These are phyloP conservation scores for Cucumis melo DNA, from an alignment of 306 rosid genomes.

Conservation along the genomic window DNA sequence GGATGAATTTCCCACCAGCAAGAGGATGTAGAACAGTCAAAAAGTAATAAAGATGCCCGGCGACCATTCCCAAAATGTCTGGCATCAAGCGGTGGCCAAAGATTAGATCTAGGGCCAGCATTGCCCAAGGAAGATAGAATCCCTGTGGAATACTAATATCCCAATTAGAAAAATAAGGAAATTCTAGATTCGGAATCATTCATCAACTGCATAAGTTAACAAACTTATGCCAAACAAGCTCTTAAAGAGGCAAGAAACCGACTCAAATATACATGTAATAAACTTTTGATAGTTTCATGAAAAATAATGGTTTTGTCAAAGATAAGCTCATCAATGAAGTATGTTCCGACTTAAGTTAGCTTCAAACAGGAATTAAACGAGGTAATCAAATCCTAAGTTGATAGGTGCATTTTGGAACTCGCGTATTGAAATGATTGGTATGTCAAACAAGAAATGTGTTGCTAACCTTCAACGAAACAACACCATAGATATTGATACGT, in stretches of 20 bases:
- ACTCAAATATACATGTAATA: neutral
- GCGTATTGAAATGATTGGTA: no score
- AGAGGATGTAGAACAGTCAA: slow-evolving; percentile 67
- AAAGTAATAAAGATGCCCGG: slow-evolving; percentile 68
- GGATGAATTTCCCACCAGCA: slow-evolving; percentile 36
- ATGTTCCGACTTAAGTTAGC: neutral
- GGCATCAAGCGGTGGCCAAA: slow-evolving; percentile 35
- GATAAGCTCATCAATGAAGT: neutral
- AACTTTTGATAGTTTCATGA: neutral
- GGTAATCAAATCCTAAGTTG: neutral
- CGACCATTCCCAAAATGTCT: slow-evolving; percentile 40
- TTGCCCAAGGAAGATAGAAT: slow-evolving; percentile 62
- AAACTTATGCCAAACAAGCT: no score
- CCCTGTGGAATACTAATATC: slow-evolving; percentile 22
- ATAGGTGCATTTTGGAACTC: no score
- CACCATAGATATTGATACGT: slow-evolving; percentile 38
- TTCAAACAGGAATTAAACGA: neutral
- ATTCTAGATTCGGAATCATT: neutral
- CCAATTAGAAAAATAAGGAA: neutral
- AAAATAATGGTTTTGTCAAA: neutral
- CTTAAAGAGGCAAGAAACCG: neutral
- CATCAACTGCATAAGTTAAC: neutral
- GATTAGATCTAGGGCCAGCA: slow-evolving; percentile 37
- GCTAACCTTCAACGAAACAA: slow-evolving; percentile 59
- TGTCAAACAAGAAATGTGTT: neutral